Conservation (phyloP, 345 rosid species). For the Mangifera indica region DNA sequence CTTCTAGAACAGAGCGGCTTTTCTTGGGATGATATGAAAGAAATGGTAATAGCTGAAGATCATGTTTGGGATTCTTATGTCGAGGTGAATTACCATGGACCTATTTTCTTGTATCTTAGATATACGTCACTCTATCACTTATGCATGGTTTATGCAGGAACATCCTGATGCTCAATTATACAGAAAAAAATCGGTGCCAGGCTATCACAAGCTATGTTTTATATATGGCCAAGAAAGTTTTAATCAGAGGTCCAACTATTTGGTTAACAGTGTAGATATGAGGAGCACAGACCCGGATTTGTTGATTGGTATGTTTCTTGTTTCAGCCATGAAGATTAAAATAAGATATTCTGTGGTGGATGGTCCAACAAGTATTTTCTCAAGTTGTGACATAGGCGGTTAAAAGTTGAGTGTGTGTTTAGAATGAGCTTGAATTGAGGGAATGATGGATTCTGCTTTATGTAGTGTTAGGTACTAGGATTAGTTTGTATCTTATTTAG, state of each 20-base stretch:
- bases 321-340: conserved; percentile 16
- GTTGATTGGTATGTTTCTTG: conserved; percentile 34
- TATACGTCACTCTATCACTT: conserved; percentile 3
- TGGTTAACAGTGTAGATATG: conserved; percentile 19
- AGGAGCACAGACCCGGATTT: conserved; percentile 22
- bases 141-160: conserved; percentile 29
- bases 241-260: conserved; percentile 23
- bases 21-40: conserved; percentile 44
- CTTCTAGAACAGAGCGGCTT: conserved; percentile 41
- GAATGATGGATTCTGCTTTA: not conserved
- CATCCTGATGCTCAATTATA: conserved; percentile 36
- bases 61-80: conserved; percentile 32
- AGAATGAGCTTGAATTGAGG: not conserved
- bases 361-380: conserved; percentile 4
- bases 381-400: conserved; percentile 3
- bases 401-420: not conserved
- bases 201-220: conserved; percentile 50
- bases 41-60: conserved; percentile 41
- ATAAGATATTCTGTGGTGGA: conserved; percentile 11
- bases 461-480: not conserved
- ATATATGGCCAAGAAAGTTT: conserved; percentile 43
- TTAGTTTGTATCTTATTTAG: not conserved
- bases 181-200: conserved; percentile 36
- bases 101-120: conserved; percentile 2
- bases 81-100: conserved; percentile 21